These are phyloP conservation scores for Lactifluus echinatus DNA, from an alignment of 768 basidiomycete genomes.

Conservation along the genomic window DNA sequence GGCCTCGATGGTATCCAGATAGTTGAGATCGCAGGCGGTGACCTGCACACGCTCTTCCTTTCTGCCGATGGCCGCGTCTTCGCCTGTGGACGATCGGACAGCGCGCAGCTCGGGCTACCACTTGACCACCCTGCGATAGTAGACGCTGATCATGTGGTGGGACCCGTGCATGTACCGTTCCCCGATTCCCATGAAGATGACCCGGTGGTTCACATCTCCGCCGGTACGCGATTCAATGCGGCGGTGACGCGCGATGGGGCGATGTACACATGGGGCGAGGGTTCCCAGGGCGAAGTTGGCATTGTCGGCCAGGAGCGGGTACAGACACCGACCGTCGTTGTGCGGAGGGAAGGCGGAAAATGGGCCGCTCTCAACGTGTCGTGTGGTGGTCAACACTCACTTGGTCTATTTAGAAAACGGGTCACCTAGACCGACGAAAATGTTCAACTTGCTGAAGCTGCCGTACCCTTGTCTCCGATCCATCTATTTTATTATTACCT, in stretches of 20 bases:
- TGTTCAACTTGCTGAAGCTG: neutral
- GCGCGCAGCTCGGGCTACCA: conserved; percentile 71
- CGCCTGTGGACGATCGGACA: conserved; percentile 78
- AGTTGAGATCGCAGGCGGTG: conserved; percentile 71
- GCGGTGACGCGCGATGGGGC: conserved; percentile 60
- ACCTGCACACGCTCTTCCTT: conserved; percentile 87
- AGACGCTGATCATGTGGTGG: conserved; percentile 50
- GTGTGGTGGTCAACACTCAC: conserved; percentile 73
- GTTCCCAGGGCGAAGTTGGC: conserved; percentile 70
- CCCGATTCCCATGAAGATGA: conserved; percentile 45
- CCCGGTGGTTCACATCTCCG: conserved; percentile 54
- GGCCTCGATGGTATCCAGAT: conserved; percentile 51
- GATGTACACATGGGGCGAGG: conserved; percentile 70
- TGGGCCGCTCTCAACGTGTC: conserved; percentile 59
- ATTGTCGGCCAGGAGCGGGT: conserved; percentile 45
- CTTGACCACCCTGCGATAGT: conserved; percentile 60
- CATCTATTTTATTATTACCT: conserved; percentile 15
- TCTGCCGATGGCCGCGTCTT: conserved; percentile 77
- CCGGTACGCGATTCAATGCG: conserved; percentile 65
- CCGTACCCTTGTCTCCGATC: neutral
- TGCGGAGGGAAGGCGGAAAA: conserved; percentile 61
- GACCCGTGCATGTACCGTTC: conserved; percentile 59
- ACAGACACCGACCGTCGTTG: conserved; percentile 54
- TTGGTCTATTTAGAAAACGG: conserved; percentile 31
- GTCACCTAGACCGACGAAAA: conserved; percentile 1